A percentile compares a stretch with the other conserved stretches of the same genome.
phyloP scores from a whole-genome alignment of 257 asterid genomes.

The Solanum rostratum region DNA sequence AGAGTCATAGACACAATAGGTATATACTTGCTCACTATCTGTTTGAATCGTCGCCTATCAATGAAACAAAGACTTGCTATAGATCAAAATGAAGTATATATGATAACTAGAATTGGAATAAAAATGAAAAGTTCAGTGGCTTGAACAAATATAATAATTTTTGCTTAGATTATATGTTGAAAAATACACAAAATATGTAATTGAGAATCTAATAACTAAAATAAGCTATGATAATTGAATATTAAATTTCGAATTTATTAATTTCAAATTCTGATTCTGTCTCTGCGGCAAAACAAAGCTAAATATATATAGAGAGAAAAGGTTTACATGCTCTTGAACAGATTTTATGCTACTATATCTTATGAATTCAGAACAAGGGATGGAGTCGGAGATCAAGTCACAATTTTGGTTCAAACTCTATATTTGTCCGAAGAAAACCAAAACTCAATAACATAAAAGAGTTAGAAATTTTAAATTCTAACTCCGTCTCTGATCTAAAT shows the following conservation, averaged over 20 bases:
- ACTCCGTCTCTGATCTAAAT: neutral
- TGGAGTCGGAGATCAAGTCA: neutral
- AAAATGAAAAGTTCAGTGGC: neutral
- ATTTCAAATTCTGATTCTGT: neutral
- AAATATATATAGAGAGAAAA: neutral
- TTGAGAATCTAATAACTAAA: neutral
- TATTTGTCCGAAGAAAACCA: too few relatives aligned
- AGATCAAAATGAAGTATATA: neutral
- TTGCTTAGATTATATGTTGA: neutral
- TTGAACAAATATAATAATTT: neutral
- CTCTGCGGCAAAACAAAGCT: neutral
- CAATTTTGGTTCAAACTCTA: too few relatives aligned
- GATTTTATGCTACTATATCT: neutral
- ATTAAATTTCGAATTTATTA: neutral
- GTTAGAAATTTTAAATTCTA: neutral
- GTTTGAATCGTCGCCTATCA: conserved; percentile 34
- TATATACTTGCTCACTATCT: conserved; percentile 35
- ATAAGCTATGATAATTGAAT: neutral
- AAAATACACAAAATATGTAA: too few relatives aligned
- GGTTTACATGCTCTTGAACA: neutral
- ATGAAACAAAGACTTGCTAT: neutral
- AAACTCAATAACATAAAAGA: neutral
- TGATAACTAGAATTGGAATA: neutral
- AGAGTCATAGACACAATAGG: conserved; percentile 35
- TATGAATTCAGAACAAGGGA: neutral